These are phyloP conservation scores for Ophiostoma fasciatum DNA, from an alignment of 2,329 filamentous ascomycete species.

Conservation along the genomic window DNA sequence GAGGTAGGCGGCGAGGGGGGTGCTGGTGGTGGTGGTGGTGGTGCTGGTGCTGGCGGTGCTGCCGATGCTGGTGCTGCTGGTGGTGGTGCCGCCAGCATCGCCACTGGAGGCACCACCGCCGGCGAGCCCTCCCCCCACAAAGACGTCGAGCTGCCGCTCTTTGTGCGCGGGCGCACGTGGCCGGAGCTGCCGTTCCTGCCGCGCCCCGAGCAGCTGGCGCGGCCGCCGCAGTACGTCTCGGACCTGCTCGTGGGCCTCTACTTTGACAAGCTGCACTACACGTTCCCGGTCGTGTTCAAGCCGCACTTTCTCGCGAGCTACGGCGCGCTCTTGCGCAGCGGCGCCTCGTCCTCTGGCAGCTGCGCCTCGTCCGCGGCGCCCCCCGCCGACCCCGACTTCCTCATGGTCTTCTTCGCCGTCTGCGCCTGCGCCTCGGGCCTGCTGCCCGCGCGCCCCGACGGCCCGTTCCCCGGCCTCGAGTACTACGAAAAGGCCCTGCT, in stretches of 20 bases:
- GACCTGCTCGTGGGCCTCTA: conserved; percentile 17
- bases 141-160: conserved; percentile 16
- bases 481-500: conserved; percentile 15
- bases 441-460: conserved; percentile 9
- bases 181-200: conserved; percentile 16
- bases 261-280: conserved; percentile 18
- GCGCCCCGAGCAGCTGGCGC: conserved; percentile 13
- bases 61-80: too few relatives aligned
- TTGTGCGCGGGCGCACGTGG: conserved; percentile 16
- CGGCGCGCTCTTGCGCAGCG: conserved; percentile 7
- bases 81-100: too few relatives aligned
- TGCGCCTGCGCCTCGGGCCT: conserved; percentile 18
- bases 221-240: conserved; percentile 16
- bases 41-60: too few relatives aligned
- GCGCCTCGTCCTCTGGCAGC: not conserved
- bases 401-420: conserved; percentile 17
- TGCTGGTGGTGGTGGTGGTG: too few relatives aligned
- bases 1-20: not conserved
- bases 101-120: not conserved
- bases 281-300: conserved; percentile 16
- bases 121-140: not conserved
- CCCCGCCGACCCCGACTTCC: conserved; percentile 13
- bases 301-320: conserved; percentile 16
- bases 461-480: conserved; percentile 12
- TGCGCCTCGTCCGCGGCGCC: too few relatives aligned